Conservation (phyloP, 371 early-diverging fungal genomes). For the Lichtheimia ornata region DNA sequence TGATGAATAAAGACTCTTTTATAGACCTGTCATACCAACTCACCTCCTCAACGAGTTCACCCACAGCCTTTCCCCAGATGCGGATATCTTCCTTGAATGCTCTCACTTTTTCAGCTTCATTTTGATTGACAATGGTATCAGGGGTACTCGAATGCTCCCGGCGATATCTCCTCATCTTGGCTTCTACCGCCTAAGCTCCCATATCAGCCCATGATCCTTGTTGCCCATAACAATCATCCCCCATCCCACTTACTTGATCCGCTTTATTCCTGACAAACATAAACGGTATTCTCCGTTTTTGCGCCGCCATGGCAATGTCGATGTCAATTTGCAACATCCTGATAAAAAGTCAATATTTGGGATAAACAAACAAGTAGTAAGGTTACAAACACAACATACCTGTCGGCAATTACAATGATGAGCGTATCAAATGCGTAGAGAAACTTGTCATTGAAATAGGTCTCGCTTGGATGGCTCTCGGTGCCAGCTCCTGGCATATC, state of each 20-base stretch:
- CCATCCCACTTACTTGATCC: slow-evolving; percentile 37
- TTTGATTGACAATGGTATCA: background rate
- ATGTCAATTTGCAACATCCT: slow-evolving; percentile 40
- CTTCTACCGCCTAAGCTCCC: slow-evolving; percentile 28
- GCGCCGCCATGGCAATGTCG: slow-evolving; percentile 36
- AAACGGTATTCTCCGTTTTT: slow-evolving; percentile 36
- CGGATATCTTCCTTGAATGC: slow-evolving; percentile 15
- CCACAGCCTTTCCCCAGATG: slow-evolving; percentile 35
- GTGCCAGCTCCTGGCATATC: slow-evolving; percentile 57
- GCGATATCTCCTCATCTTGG: slow-evolving; percentile 29
- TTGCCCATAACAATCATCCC: background rate
- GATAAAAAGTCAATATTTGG: background rate
- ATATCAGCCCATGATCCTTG: background rate
- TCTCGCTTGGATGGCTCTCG: slow-evolving; percentile 35
- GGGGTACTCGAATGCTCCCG: background rate
- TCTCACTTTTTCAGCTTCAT: background rate
- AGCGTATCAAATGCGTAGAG: slow-evolving; percentile 50
- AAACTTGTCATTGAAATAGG: slow-evolving; percentile 52
- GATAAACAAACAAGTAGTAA: no score
- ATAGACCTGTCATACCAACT: background rate
- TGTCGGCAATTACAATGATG: slow-evolving; percentile 46
- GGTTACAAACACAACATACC: slow-evolving; percentile 24
- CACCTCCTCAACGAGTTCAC: slow-evolving; percentile 41
- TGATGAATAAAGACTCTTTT: background rate
- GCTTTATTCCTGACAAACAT: slow-evolving; percentile 49